Conservation (phyloP, 2,329 filamentous ascomycete genomes). For the Colletotrichum tropicicola region DNA sequence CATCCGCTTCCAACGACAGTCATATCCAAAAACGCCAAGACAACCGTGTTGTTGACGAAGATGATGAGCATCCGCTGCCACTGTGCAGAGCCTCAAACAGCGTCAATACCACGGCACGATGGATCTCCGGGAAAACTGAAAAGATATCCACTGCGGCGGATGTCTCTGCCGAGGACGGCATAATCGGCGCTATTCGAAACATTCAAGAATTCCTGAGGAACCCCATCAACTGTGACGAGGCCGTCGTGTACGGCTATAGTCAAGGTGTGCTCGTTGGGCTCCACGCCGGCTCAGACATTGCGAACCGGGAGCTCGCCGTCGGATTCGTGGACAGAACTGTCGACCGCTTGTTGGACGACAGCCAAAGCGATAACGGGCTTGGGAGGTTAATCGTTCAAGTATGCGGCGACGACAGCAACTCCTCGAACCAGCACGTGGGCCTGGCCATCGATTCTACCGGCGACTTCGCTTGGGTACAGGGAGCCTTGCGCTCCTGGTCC, state of each 20-base stretch:
- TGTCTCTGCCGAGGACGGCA: background rate
- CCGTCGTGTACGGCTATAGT: background rate
- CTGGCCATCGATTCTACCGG: background rate
- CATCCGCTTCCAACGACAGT: background rate
- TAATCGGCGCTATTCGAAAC: background rate
- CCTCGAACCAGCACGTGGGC: background rate
- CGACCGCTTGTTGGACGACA: background rate
- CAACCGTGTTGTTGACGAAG: background rate
- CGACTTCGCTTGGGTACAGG: background rate
- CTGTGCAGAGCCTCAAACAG: background rate
- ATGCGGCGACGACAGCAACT: background rate
- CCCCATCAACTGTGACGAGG: background rate
- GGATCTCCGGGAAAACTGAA: background rate
- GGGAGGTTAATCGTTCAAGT: background rate
- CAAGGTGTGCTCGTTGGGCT: background rate
- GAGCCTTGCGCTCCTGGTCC: background rate
- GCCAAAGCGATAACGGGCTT: background rate
- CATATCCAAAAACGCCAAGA: background rate
- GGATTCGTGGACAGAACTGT: background rate
- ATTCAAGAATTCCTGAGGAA: background rate
- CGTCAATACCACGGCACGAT: background rate
- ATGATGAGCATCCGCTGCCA: background rate
- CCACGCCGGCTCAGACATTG: background rate
- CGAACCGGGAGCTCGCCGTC: background rate
- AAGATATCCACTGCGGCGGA: background rate